Base-by-base conservation (phyloP, 345 rosid species). In the Clarkia xantiana region DNA sequence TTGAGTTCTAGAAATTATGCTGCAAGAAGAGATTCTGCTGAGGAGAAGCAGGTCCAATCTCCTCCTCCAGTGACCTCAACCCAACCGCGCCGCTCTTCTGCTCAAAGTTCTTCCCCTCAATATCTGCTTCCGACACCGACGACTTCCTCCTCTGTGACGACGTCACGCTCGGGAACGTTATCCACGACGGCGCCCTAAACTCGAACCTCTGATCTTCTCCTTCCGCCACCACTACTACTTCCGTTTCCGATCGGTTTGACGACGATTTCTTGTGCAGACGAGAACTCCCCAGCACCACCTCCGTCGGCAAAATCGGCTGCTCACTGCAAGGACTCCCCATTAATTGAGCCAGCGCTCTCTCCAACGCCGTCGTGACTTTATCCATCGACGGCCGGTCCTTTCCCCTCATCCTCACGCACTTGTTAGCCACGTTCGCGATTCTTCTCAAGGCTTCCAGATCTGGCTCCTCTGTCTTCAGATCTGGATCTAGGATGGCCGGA, bases 301-400 rank as follows among this genome's bases (percentile, higher is more conserved):
- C 98, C 0, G 93, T 91, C 3, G 96, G 96, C 62, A 91, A 51
- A 54, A 91, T 91, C 0, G 94, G 98, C 48, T 91, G 96, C 62
- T 84, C 93, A 29, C 53, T 64, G 44, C 89, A 76, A 12, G 98
- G 98, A 53, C 87, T 84, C 18, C 98, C 95, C 98, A 91, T 84
- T 36, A 91, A 60, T 67, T 78, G 89, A 0, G 93, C 96, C 0
- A 86, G 83, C 0, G 94, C 83, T 1, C 95, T 71, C 59, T 91
- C 96, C 51, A 91, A 58, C 0, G 85, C 74, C 16, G 96, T 91
- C 25, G 94, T 91, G 43, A 91, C 98, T 68, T 77, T 84, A 25
- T 86, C 98, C 98, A 91, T 86, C 0, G 98, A 86, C 19, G 94
- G 98, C 58, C 96, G 85, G 13, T 91, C 94, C 69, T 78, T 86